Percentiles rank a stretch among this genome's conserved stretches.
These are phyloP conservation scores for Starmerella vaccinii DNA, from an alignment of 805 yeast species.

Conservation along the genomic window DNA sequence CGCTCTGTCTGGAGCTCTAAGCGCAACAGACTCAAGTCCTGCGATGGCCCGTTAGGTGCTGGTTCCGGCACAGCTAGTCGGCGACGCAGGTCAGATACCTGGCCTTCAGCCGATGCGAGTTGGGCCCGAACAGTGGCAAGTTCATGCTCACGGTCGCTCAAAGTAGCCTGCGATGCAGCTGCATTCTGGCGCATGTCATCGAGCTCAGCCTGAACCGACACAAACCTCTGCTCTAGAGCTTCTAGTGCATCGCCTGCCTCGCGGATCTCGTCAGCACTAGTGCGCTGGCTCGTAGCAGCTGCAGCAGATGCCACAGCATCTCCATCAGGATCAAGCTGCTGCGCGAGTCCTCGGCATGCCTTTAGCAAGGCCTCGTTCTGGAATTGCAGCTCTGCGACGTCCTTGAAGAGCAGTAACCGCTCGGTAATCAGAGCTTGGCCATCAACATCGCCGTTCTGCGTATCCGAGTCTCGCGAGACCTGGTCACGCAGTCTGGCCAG, in stretches of 20 bases:
- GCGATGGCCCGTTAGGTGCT: neutral
- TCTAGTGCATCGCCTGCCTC: conserved; percentile 32
- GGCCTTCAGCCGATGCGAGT: neutral
- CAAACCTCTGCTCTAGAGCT: conserved; percentile 23
- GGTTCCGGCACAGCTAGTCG: conserved; percentile 2
- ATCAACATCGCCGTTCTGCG: neutral
- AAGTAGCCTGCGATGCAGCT: neutral
- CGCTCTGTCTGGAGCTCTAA: conserved; percentile 23
- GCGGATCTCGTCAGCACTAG: conserved; percentile 29
- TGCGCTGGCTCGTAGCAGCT: conserved; percentile 18
- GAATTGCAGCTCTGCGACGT: conserved; percentile 55
- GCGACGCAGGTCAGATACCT: neutral
- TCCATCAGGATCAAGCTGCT: conserved; percentile 31
- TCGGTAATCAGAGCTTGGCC: conserved; percentile 46
- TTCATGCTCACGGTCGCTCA: neutral
- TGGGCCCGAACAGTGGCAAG: neutral
- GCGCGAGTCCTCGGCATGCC: conserved; percentile 62
- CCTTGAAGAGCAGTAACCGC: conserved; percentile 59
- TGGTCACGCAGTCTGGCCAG: conserved; percentile 45
- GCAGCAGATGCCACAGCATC: conserved; percentile 7
- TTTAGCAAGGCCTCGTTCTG: conserved; percentile 64
- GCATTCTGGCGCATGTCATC: neutral
- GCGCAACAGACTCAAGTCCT: conserved; percentile 14
- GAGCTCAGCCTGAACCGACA: conserved; percentile 2
- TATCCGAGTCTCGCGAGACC: conserved; percentile 18